A percentile compares a stretch with the other conserved stretches of the same genome.
phyloP scores from a whole-genome alignment of 805 yeast genomes.

The Wickerhamomyces bisporus region DNA sequence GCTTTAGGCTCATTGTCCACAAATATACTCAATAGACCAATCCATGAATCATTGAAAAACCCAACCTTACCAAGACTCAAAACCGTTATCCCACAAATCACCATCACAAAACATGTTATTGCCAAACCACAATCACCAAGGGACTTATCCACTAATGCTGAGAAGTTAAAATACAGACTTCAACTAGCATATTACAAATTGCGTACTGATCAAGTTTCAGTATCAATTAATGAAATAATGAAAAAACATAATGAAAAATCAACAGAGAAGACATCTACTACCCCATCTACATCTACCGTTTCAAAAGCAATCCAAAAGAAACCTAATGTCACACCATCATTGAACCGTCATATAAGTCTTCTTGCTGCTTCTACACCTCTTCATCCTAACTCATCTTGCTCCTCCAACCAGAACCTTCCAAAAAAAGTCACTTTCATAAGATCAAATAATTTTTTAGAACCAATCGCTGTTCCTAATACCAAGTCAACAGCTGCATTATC shows the following conservation, averaged over 20 bases:
- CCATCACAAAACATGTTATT: background rate
- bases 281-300: background rate
- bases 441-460: conserved; percentile 6
- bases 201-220: conserved; percentile 40
- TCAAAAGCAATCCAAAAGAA: background rate
- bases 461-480: conserved; percentile 1
- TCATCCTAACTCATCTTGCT: conserved; percentile 3
- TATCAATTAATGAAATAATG: conserved; percentile 28
- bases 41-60: conserved; percentile 7
- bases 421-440: conserved; percentile 18
- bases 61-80: conserved; percentile 9
- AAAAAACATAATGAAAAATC: conserved; percentile 7
- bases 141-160: conserved; percentile 22
- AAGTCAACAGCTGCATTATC: conserved; percentile 6
- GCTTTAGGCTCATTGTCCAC: conserved; percentile 16
- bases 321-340: conserved; percentile 16
- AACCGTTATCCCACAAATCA: conserved; percentile 2
- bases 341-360: conserved; percentile 27
- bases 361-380: conserved; percentile 31
- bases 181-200: conserved; percentile 49
- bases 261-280: background rate
- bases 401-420: conserved; percentile 5
- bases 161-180: conserved; percentile 40
- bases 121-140: conserved; percentile 3
- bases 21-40: conserved; percentile 13